phyloP scores from a whole-genome alignment of 345 rosid genomes.

The Schrenkiella parvula region DNA sequence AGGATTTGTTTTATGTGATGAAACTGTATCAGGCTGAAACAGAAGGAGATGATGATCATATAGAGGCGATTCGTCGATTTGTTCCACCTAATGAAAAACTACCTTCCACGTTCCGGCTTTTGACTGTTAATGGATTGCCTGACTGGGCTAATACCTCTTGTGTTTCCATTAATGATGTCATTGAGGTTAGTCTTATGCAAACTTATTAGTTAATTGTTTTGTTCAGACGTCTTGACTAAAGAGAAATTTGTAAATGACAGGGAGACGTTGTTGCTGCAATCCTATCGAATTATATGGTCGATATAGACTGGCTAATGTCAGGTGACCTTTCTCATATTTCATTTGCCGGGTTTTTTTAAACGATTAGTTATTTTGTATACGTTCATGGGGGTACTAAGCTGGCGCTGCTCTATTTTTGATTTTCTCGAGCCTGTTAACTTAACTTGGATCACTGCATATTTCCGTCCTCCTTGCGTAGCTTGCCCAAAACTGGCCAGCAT shows the following conservation, averaged over 20 bases:
- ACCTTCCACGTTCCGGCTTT: conserved; percentile 55
- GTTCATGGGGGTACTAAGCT: background rate
- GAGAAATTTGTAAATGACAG: conserved; percentile 33
- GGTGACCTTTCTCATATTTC: background rate
- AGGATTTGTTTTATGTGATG: conserved; percentile 1
- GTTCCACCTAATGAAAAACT: conserved; percentile 40
- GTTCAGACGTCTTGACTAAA: background rate
- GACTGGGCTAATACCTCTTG: conserved; percentile 83
- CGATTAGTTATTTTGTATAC: background rate
- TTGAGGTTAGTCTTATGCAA: conserved; percentile 45
- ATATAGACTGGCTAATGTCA: conserved; percentile 72
- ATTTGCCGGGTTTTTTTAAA: background rate
- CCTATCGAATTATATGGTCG: conserved; percentile 94
- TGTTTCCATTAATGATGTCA: conserved; percentile 80
- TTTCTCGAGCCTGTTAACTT: background rate
- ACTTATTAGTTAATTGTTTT: background rate
- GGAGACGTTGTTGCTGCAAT: conserved; percentile 71
- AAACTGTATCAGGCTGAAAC: conserved; percentile 34
- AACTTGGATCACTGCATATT: conserved; percentile 1
- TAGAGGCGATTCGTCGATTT: conserved; percentile 54
- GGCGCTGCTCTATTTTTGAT: background rate
- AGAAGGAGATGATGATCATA: conserved; percentile 11
- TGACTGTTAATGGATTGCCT: conserved; percentile 72
- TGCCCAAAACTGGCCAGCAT: conserved; percentile 67
- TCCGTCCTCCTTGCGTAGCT: conserved; percentile 40